phyloP scores from a whole-genome alignment of 176 grass and related monocot genomes.

The Zoysia japonica region DNA sequence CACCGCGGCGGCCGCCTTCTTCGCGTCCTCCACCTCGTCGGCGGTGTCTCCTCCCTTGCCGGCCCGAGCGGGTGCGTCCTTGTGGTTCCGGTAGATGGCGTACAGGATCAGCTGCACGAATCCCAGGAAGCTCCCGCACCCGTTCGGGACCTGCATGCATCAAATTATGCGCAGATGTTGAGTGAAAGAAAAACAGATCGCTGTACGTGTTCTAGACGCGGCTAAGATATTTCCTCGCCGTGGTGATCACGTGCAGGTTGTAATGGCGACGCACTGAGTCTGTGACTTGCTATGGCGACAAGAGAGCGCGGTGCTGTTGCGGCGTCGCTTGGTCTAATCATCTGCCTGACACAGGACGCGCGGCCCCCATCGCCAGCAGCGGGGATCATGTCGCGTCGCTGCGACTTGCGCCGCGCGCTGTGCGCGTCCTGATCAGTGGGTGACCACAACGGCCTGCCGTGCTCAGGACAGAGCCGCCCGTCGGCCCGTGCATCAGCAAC shows the following conservation, averaged over 20 bases:
- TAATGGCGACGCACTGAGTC: no score
- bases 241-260: not conserved
- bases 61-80: slow-evolving; percentile 40
- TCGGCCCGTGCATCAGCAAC: not conserved
- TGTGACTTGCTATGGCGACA: slow-evolving; percentile 11
- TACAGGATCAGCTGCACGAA: slow-evolving; percentile 79
- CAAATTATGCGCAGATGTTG: no score
- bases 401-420: not conserved
- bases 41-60: slow-evolving; percentile 32
- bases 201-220: not conserved
- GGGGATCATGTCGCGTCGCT: slow-evolving; percentile 1
- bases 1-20: slow-evolving; percentile 29
- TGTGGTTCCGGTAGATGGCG: slow-evolving; percentile 79
- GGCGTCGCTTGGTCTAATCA: not conserved
- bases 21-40: slow-evolving; percentile 57
- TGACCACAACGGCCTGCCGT: not conserved
- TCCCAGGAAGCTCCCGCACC: slow-evolving; percentile 78
- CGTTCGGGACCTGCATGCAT: slow-evolving; percentile 75
- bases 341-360: not conserved
- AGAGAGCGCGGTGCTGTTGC: slow-evolving; percentile 15
- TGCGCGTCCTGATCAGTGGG: not conserved
- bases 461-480: not conserved
- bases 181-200: no score
- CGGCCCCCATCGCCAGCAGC: not conserved
- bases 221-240: not conserved